Conservation (phyloP, 2,329 filamentous ascomycete species). For the Talaromyces sp. region DNA sequence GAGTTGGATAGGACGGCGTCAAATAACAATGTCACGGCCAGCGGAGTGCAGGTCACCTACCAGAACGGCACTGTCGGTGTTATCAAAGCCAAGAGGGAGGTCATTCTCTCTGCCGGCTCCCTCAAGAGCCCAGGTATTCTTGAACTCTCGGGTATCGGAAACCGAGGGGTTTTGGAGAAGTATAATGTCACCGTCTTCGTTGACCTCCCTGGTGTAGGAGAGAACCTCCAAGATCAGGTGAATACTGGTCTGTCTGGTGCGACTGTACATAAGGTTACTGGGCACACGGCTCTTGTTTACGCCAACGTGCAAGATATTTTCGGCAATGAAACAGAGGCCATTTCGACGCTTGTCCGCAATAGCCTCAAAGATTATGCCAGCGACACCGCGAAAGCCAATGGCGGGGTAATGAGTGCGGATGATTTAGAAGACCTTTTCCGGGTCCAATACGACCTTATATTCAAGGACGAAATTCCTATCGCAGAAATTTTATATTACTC, state of each 20-base stretch:
- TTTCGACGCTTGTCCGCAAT: slow-evolving; percentile 15
- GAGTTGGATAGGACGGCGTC: not conserved
- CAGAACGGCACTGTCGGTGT: slow-evolving; percentile 18
- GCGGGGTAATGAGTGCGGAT: slow-evolving; percentile 19
- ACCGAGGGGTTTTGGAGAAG: slow-evolving; percentile 24
- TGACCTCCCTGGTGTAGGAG: slow-evolving; percentile 21
- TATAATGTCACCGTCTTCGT: slow-evolving; percentile 20
- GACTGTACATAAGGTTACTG: not conserved
- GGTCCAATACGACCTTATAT: slow-evolving; percentile 25
- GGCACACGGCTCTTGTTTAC: not conserved
- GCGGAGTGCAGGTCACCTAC: slow-evolving; percentile 26
- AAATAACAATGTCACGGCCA: slow-evolving; percentile 16
- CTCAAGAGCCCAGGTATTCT: slow-evolving; percentile 53
- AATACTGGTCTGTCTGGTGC: not conserved
- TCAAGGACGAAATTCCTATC: slow-evolving; percentile 21
- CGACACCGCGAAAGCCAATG: slow-evolving; percentile 18
- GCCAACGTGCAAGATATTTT: slow-evolving; percentile 19
- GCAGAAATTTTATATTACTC: slow-evolving; percentile 24
- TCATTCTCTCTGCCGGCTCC: slow-evolving; percentile 58
- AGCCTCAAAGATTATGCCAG: slow-evolving; percentile 21
- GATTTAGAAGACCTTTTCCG: slow-evolving; percentile 22
- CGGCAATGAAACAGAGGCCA: slow-evolving; percentile 13
- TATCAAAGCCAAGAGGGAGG: slow-evolving; percentile 43
- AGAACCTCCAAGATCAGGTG: slow-evolving; percentile 42
- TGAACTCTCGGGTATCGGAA: slow-evolving; percentile 59